Evolutionary conservation across 2,329 filamentous ascomycete genomes (phyloP).

Genomic region (Polytolypa hystricis): DNA sequence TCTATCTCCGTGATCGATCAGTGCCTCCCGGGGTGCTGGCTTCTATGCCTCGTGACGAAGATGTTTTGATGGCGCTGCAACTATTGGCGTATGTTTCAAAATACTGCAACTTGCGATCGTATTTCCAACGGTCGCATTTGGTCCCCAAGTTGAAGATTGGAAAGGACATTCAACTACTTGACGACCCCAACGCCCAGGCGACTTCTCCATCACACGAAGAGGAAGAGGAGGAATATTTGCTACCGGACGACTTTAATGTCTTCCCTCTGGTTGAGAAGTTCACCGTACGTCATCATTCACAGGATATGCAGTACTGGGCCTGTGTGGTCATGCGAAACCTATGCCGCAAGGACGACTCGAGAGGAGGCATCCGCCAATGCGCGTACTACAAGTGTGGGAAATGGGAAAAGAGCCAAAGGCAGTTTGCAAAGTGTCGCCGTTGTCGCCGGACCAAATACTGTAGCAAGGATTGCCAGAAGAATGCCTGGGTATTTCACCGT

Average conservation of each 20-base stretch:
- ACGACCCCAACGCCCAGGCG: conserved; percentile 49
- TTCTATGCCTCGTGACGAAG: conserved; percentile 91
- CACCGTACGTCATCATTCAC: conserved; percentile 85
- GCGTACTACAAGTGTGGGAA: conserved; percentile 97
- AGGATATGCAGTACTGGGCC: conserved; percentile 99
- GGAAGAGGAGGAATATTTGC: conserved; percentile 74
- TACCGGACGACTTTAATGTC: conserved; percentile 94
- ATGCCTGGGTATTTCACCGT: conserved; percentile 93
- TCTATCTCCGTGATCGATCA: conserved; percentile 68
- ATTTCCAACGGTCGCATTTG: conserved; percentile 90
- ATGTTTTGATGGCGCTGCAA: conserved; percentile 95
- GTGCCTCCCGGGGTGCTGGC: conserved; percentile 63
- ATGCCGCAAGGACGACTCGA: conserved; percentile 91
- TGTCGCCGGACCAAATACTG: conserved; percentile 97
- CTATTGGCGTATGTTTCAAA: conserved; percentile 96
- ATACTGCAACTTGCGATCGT: conserved; percentile 90
- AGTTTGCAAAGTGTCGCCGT: conserved; percentile 95
- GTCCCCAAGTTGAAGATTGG: conserved; percentile 87
- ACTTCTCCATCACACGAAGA: conserved; percentile 31
- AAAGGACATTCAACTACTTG: conserved; percentile 68
- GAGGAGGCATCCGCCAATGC: conserved; percentile 90
- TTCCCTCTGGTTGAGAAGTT: conserved; percentile 98
- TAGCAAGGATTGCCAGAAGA: conserved; percentile 99
- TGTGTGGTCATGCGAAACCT: conserved; percentile 98
- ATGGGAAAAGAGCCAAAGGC: conserved; percentile 92